Conservation (phyloP, 345 rosid species). For the Theobroma cacao region DNA sequence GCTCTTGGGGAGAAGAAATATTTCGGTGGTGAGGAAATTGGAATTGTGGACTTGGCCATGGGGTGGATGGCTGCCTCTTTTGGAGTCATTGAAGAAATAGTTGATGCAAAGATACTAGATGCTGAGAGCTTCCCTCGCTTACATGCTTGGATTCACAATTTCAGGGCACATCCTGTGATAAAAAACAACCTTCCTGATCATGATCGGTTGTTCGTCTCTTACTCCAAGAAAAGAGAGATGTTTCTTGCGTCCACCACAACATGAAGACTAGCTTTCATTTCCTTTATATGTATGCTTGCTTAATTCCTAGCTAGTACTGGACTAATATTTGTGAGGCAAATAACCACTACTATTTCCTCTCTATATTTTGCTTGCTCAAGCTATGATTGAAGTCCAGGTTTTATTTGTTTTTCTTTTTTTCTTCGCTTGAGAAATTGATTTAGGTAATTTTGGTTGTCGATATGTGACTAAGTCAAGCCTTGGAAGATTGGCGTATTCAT, state of each 20-base stretch:
- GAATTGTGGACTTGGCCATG: slow-evolving; percentile 23
- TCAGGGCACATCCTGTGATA: slow-evolving; percentile 26
- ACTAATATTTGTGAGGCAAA: no score
- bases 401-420: no score
- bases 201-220: slow-evolving; percentile 17
- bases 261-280: background rate
- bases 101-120: slow-evolving; percentile 23
- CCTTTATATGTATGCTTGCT: background rate
- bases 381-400: background rate
- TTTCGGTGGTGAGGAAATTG: slow-evolving; percentile 30
- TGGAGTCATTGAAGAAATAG: slow-evolving; percentile 26
- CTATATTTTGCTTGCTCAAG: background rate
- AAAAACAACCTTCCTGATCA: slow-evolving; percentile 26
- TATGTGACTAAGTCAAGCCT: no score
- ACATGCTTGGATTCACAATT: slow-evolving; percentile 31
- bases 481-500: no score
- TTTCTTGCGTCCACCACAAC: slow-evolving; percentile 18
- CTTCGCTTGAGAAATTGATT: no score
- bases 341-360: background rate
- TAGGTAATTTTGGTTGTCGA: no score
- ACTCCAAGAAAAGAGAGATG: slow-evolving; percentile 17
- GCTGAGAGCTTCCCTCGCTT: slow-evolving; percentile 31
- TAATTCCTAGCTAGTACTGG: background rate
- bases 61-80: slow-evolving; percentile 31
- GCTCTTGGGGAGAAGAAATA: slow-evolving; percentile 28